Conservation (phyloP, 164 flowering plant genomes). For the Saururus chinensis region DNA sequence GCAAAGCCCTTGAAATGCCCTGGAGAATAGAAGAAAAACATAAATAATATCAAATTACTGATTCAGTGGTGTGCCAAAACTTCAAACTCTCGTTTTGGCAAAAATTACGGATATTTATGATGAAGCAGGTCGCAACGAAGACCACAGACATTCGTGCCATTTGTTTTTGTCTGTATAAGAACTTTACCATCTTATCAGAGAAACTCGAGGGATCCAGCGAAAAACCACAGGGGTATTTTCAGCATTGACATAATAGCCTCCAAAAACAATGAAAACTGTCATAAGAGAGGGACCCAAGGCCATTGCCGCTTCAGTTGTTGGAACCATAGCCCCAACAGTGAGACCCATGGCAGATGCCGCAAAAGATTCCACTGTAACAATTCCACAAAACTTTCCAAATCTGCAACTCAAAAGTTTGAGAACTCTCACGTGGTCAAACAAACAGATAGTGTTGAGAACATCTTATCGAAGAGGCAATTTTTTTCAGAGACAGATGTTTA, state of each 20-base stretch:
- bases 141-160: not conserved
- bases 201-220: slow-evolving; percentile 89
- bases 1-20: slow-evolving; percentile 98
- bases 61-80: not conserved
- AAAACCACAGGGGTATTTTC: slow-evolving; percentile 86
- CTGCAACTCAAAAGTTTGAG: slow-evolving; percentile 22
- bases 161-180: too few species aligned
- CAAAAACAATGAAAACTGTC: slow-evolving; percentile 98
- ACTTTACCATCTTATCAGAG: slow-evolving; percentile 85
- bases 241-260: slow-evolving; percentile 89
- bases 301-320: slow-evolving; percentile 95
- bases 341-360: slow-evolving; percentile 99
- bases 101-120: not conserved
- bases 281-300: slow-evolving; percentile 97
- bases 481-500: too few species aligned
- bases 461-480: too few species aligned
- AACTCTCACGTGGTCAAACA: too few species aligned
- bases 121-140: not conserved
- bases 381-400: slow-evolving; percentile 87
- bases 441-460: too few species aligned
- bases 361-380: slow-evolving; percentile 89
- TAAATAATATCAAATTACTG: not conserved
- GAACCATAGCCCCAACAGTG: slow-evolving; percentile 96
- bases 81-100: not conserved
- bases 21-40: slow-evolving; percentile 14